phyloP scores from a whole-genome alignment of 306 rosid species.

The Fagus sylvatica region DNA sequence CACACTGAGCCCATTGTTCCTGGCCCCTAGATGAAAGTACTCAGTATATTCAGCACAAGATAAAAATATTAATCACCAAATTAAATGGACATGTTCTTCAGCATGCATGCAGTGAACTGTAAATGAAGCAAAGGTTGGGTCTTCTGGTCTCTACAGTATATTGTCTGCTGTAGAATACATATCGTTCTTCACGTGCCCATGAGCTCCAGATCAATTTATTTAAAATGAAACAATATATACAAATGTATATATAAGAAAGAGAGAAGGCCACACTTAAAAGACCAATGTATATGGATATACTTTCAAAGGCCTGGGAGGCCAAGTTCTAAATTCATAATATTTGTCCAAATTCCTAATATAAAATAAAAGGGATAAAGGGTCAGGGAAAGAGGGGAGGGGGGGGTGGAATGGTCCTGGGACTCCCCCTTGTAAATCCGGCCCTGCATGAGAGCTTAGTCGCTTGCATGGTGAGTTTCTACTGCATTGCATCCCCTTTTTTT shows the following conservation, averaged over 20 bases:
- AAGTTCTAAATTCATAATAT: background rate
- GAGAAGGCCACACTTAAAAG: background rate
- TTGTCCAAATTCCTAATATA: background rate
- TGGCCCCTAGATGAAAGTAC: conserved; percentile 55
- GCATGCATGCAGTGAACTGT: conserved; percentile 12
- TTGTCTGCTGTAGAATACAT: background rate
- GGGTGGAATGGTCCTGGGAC: too few species aligned
- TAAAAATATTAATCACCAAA: conserved; percentile 6
- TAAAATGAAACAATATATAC: background rate
- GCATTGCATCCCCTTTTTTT: too few species aligned
- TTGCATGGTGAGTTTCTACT: background rate
- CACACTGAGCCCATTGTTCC: conserved; percentile 95
- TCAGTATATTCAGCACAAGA: conserved; percentile 32
- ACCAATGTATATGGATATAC: background rate
- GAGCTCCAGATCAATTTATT: background rate
- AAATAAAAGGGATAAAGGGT: too few species aligned
- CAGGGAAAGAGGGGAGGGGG: too few species aligned
- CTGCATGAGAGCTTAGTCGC: background rate
- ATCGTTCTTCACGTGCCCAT: background rate
- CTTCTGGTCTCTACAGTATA: background rate
- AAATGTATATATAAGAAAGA: too few species aligned
- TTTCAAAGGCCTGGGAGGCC: background rate
- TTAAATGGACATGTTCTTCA: background rate
- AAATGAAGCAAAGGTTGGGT: background rate
- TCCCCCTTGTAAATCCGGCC: too few species aligned